phyloP scores from a whole-genome alignment of 2,329 filamentous ascomycete genomes.

The Fusarium sp. region DNA sequence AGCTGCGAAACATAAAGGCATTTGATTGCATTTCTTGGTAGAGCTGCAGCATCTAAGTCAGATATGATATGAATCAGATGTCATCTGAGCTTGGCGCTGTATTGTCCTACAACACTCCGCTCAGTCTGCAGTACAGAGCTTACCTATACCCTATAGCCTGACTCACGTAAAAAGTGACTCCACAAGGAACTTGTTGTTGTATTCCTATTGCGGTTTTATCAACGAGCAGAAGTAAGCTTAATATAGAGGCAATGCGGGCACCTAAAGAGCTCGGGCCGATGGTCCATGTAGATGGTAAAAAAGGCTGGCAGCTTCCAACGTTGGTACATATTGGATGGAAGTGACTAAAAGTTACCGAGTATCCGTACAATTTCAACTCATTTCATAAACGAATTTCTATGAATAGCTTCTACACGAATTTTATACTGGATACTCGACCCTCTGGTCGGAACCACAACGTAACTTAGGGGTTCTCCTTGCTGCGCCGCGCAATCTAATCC shows the following conservation, averaged over 20 bases:
- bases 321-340: background rate
- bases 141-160: background rate
- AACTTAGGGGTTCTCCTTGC: background rate
- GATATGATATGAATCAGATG: background rate
- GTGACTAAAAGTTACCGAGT: background rate
- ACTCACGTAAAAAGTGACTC: background rate
- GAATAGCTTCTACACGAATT: background rate
- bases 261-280: background rate
- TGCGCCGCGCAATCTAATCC: slow-evolving; percentile 23
- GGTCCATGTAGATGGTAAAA: background rate
- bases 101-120: background rate
- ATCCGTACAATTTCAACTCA: background rate
- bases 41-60: background rate
- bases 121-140: background rate
- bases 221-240: background rate
- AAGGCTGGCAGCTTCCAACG: background rate
- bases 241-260: background rate
- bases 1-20: slow-evolving; percentile 6
- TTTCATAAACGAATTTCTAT: background rate
- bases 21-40: slow-evolving; percentile 6
- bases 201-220: background rate
- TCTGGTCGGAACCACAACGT: background rate
- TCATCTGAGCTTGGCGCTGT: background rate
- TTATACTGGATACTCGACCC: background rate
- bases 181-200: background rate